phyloP scores from a whole-genome alignment of 2,329 filamentous ascomycete genomes.

The Verticillium zaregamsianum region DNA sequence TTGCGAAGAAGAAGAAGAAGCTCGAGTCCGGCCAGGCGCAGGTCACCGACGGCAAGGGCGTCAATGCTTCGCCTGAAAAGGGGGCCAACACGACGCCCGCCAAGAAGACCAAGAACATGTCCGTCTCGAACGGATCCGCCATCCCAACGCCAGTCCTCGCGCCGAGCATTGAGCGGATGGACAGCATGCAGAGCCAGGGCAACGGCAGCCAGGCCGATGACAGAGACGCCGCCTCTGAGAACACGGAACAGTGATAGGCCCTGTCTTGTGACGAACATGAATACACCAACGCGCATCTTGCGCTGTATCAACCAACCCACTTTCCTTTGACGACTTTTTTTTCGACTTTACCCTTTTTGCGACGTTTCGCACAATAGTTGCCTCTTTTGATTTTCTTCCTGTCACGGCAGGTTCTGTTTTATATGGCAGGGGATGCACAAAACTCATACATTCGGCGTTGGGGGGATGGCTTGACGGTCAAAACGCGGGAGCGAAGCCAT shows the following conservation, averaged over 20 bases:
- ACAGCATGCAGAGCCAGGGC: constrained; percentile 55
- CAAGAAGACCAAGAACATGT: constrained; percentile 48
- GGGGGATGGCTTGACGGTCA: neutral
- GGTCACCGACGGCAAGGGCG: constrained; percentile 41
- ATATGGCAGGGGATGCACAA: neutral
- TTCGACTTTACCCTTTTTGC: neutral
- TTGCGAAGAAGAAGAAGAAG: constrained; percentile 87
- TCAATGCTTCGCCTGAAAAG: constrained; percentile 31
- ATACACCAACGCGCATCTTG: neutral
- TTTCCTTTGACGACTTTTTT: neutral
- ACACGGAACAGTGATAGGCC: constrained; percentile 43
- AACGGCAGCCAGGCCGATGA: constrained; percentile 57
- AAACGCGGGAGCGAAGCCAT: neutral
- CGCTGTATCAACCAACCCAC: neutral
- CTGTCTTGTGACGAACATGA: neutral
- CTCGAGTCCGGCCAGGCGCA: constrained; percentile 48
- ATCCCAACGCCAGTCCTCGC: constrained; percentile 20
- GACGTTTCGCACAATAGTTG: neutral
- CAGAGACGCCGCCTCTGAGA: constrained; percentile 70
- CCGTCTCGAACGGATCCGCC: constrained; percentile 30
- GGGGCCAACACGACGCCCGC: constrained; percentile 33
- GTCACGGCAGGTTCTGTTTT: neutral
- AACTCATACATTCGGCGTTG: neutral
- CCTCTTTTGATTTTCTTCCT: neutral
- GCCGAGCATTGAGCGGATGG: constrained; percentile 53